Evolutionary conservation across 257 asterid species (phyloP).

Genomic region (Nicotiana paniculata): DNA sequence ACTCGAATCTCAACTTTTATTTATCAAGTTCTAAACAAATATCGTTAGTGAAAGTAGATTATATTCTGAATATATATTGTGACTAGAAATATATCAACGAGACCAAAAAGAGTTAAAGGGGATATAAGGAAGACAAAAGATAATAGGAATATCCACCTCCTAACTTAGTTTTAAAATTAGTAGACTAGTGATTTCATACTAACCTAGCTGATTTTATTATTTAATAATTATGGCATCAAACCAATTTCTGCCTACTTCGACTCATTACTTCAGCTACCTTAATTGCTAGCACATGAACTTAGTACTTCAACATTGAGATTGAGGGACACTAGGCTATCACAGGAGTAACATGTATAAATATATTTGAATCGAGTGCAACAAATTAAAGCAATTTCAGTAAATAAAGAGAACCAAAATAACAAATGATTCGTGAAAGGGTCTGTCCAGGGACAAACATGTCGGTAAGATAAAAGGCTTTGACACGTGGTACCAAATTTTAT

Average conservation of each 20-base stretch:
- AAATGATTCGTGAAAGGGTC: neutral
- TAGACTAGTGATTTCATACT: neutral
- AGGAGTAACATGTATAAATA: neutral
- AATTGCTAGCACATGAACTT: too few species aligned
- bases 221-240: too few species aligned
- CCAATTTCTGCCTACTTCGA: too few species aligned
- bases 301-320: neutral
- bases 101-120: too few species aligned
- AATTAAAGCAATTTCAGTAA: neutral
- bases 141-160: neutral
- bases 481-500: neutral
- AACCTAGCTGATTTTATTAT: neutral
- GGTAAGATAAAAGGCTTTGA: neutral
- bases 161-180: neutral
- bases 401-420: neutral
- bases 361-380: neutral
- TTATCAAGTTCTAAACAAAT: too few species aligned
- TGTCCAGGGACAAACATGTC: neutral
- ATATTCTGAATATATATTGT: too few species aligned
- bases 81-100: too few species aligned
- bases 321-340: neutral
- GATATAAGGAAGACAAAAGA: neutral
- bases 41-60: too few species aligned
- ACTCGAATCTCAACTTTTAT: too few species aligned
- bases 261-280: too few species aligned